phyloP scores from a whole-genome alignment of 768 basidiomycete genomes.

The Hemileccinum rubropunctum region DNA sequence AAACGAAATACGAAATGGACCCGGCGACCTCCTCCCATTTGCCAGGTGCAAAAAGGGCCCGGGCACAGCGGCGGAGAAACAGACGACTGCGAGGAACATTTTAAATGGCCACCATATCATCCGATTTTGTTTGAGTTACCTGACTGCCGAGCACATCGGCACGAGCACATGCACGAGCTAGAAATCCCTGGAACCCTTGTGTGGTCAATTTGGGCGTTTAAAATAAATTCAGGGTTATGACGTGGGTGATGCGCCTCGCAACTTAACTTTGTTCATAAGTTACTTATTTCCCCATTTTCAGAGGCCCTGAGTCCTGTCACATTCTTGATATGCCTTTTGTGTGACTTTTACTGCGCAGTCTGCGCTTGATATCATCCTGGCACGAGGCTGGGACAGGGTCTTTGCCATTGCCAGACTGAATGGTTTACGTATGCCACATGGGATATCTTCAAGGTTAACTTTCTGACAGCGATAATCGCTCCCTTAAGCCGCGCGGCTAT shows the following conservation, averaged over 20 bases:
- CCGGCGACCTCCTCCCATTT: slow-evolving; percentile 2
- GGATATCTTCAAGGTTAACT: slow-evolving; percentile 28
- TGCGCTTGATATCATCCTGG: slow-evolving; percentile 1
- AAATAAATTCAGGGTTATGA: slow-evolving; percentile 26
- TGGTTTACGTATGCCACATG: slow-evolving; percentile 21
- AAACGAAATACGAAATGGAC: slow-evolving; percentile 1
- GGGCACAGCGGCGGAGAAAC: slow-evolving; percentile 9
- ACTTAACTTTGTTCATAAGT: slow-evolving; percentile 26
- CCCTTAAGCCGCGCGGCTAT: slow-evolving; percentile 16
- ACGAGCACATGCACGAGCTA: slow-evolving; percentile 1
- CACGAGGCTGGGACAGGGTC: slow-evolving; percentile 23
- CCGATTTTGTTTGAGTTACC: slow-evolving; percentile 1
- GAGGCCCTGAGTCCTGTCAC: slow-evolving; percentile 14
- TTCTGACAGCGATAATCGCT: slow-evolving; percentile 13
- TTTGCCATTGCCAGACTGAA: slow-evolving; percentile 12
- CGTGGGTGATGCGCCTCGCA: slow-evolving; percentile 15
- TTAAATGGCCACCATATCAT: slow-evolving; percentile 1
- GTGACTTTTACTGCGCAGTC: slow-evolving; percentile 2
- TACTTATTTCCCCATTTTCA: slow-evolving; percentile 5
- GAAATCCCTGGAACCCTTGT: slow-evolving; percentile 8
- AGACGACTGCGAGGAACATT: slow-evolving; percentile 3
- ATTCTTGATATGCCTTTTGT: slow-evolving; percentile 17
- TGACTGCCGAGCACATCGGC: slow-evolving; percentile 12
- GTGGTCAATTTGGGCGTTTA: slow-evolving; percentile 7
- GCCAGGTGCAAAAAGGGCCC: slow-evolving; percentile 4